Evolutionary conservation across 352 stramenopile species (phyloP).

Genomic region (Peronosclerospora sorghi): DNA sequence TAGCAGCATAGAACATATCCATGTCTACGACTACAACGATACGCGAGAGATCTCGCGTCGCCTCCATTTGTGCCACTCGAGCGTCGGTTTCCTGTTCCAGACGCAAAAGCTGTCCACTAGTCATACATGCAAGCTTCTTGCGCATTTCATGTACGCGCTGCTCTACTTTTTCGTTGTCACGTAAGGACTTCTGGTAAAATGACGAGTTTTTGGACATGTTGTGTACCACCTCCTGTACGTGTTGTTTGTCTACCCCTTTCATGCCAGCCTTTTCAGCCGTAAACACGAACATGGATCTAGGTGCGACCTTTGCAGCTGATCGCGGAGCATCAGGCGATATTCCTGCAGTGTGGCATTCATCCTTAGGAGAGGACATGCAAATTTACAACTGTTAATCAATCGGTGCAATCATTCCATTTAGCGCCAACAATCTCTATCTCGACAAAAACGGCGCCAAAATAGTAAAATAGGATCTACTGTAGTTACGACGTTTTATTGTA

Average conservation of each 20-base stretch:
- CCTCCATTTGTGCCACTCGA: slow-evolving; percentile 41
- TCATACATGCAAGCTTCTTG: slow-evolving; percentile 44
- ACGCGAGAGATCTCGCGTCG: slow-evolving; percentile 36
- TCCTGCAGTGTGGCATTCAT: no score
- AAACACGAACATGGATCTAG: slow-evolving; percentile 68
- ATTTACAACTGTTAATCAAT: slow-evolving; percentile 22
- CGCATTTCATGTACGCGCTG: slow-evolving; percentile 67
- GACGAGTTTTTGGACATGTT: slow-evolving; percentile 89
- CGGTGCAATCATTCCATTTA: no score
- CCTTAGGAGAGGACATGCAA: slow-evolving; percentile 12
- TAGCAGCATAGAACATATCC: slow-evolving; percentile 96
- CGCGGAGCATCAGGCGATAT: no score
- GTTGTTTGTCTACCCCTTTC: slow-evolving; percentile 77
- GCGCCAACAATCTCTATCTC: slow-evolving; percentile 8
- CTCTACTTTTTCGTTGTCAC: slow-evolving; percentile 84
- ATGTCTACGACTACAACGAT: slow-evolving; percentile 91
- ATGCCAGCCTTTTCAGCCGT: slow-evolving; percentile 83
- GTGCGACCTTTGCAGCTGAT: slow-evolving; percentile 1
- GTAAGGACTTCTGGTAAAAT: slow-evolving; percentile 88
- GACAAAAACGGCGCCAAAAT: slow-evolving; percentile 11
- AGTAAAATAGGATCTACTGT: no score
- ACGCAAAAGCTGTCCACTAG: slow-evolving; percentile 16
- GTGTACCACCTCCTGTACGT: slow-evolving; percentile 89
- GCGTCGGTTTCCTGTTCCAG: slow-evolving; percentile 34
- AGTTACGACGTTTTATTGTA: no score